Base-by-base conservation (phyloP, 2,329 filamentous ascomycete species). In the Zalaria obscura region DNA sequence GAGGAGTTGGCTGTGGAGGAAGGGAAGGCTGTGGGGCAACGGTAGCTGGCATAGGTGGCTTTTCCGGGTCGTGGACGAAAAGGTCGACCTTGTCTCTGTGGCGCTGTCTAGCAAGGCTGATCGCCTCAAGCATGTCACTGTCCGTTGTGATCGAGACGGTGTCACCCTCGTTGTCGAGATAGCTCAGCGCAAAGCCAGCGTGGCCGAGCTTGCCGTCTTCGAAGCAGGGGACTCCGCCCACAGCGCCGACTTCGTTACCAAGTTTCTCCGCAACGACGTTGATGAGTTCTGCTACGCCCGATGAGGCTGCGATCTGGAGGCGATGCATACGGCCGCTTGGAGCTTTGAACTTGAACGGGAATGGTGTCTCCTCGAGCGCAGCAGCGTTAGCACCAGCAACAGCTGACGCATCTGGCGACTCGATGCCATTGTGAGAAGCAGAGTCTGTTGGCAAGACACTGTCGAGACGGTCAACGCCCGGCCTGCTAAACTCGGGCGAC, bases 331-430 rank as follows among this genome's bases (percentile, higher is more conserved):
- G 84, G 36, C 89, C 91, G 52, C 85, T 88, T 1, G 91, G 91
- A 2, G 91, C 87, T 69, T 96, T 96, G 75, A 98, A 98, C 63
- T 98, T 98, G 78, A 98, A 98, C 3, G 89, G 78, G 64, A 96
- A 98, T 0, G 89, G 85, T 7, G 76, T 63, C 50, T 93, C 84
- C 53, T 83, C 69, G 8, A 63, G 44, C 5, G 61, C 54, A 1
- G 74, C 67, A 4, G 70, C 65, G 3, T 69, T 64, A 11, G 79
- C 71, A 37, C 80, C 71, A 10, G 68, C 69, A 25, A 78, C 62
- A 5, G 71, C 66, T 18, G 82, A 87, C 41, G 76, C 79, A 18
- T 78, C 68, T 8, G 84, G 86, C 2, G 83, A 86, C 37, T 89
- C 84, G 32, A 77, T 72, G 40, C 89, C 91, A 45, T 84, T 77